phyloP scores from a whole-genome alignment of 192 early-diverging fungal species.

The Lunasporangiospora selenospora region DNA sequence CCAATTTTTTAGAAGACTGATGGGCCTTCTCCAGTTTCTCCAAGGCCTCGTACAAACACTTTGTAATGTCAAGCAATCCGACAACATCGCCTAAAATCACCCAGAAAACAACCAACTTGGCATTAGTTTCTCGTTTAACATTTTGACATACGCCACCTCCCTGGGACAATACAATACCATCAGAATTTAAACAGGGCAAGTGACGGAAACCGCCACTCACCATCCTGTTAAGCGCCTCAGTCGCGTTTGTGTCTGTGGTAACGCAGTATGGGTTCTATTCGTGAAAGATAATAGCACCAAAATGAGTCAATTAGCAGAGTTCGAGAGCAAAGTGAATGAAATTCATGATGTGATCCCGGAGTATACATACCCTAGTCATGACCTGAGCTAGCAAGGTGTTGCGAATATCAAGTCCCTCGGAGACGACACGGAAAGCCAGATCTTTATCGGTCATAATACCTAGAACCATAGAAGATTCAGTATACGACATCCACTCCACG shows the following conservation, averaged over 20 bases:
- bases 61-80: slow-evolving; percentile 83
- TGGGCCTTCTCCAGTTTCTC: slow-evolving; percentile 84
- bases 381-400: slow-evolving; percentile 73
- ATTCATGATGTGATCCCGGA: no score
- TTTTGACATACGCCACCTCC: background rate
- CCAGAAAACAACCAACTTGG: background rate
- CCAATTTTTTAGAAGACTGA: slow-evolving; percentile 77
- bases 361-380: slow-evolving; percentile 65
- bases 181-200: slow-evolving; percentile 51
- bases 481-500: no score
- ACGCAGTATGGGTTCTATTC: slow-evolving; percentile 81
- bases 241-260: slow-evolving; percentile 72
- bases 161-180: slow-evolving; percentile 8
- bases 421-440: slow-evolving; percentile 87
- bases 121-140: background rate
- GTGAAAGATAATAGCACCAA: no score
- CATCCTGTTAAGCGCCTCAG: slow-evolving; percentile 83
- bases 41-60: slow-evolving; percentile 82
- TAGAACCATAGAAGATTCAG: no score
- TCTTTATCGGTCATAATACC: slow-evolving; percentile 96
- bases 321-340: background rate
- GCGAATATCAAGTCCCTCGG: slow-evolving; percentile 70
- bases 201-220: slow-evolving; percentile 80
- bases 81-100: slow-evolving; percentile 71
- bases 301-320: no score